phyloP scores from a whole-genome alignment of 2,329 filamentous ascomycete genomes.

The Clarireedia monteithiana region DNA sequence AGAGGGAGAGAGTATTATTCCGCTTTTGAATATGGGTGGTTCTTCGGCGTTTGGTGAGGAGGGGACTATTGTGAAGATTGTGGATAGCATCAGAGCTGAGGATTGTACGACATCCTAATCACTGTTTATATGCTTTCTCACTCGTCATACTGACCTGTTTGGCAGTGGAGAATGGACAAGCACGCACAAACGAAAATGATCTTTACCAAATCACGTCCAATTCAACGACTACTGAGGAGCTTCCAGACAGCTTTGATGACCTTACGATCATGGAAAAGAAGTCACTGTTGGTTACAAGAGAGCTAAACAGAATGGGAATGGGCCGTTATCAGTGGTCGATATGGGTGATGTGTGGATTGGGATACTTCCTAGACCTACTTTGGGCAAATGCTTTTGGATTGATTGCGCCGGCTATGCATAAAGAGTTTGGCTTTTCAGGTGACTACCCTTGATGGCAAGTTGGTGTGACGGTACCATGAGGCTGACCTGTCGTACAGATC shows the following conservation, averaged over 20 bases:
- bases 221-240: background rate
- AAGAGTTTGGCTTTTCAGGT: slow-evolving; percentile 18
- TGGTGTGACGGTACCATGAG: background rate
- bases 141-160: background rate
- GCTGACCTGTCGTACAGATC: slow-evolving; percentile 5
- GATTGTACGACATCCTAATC: background rate
- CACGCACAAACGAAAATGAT: background rate
- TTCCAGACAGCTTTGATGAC: background rate
- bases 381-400: slow-evolving; percentile 24
- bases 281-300: slow-evolving; percentile 11
- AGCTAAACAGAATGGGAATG: slow-evolving; percentile 20
- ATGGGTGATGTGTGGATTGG: slow-evolving; percentile 22
- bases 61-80: background rate
- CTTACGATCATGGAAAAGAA: slow-evolving; percentile 14
- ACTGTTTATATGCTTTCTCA: background rate
- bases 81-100: background rate
- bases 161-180: background rate
- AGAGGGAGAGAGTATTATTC: slow-evolving; percentile 2
- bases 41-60: background rate
- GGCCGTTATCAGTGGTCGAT: slow-evolving; percentile 25
- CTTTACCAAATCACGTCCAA: background rate
- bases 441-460: background rate
- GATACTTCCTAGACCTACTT: slow-evolving; percentile 24
- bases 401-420: slow-evolving; percentile 18
- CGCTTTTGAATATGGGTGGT: slow-evolving; percentile 2